These are phyloP conservation scores for Plasmodium adleri DNA, from an alignment of 169 alveolate genomes.

Conservation along the genomic window DNA sequence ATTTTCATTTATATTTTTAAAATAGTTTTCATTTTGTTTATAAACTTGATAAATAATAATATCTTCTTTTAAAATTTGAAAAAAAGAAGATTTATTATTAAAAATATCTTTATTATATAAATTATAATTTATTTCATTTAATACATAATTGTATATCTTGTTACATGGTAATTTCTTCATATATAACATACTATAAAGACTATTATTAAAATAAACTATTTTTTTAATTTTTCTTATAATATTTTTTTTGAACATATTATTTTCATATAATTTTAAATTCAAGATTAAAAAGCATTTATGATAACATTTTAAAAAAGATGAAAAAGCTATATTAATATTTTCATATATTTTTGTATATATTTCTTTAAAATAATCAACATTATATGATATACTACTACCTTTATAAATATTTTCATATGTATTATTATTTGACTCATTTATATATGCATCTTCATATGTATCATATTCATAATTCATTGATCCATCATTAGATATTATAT, in stretches of 20 bases:
- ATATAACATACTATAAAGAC: constrained; percentile 53
- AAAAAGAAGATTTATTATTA: constrained; percentile 38
- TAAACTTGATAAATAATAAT: constrained; percentile 13
- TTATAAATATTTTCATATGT: neutral
- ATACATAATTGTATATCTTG: constrained; percentile 32
- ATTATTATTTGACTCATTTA: neutral
- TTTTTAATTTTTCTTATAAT: constrained; percentile 12
- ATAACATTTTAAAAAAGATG: constrained; percentile 67
- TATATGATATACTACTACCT: neutral
- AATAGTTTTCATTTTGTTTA: neutral
- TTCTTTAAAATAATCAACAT: constrained; percentile 18
- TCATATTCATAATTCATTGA: neutral
- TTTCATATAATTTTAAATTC: constrained; percentile 28
- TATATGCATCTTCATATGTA: neutral
- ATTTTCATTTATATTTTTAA: neutral
- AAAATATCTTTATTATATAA: constrained; percentile 40
- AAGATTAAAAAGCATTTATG: constrained; percentile 36
- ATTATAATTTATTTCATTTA: constrained; percentile 48
- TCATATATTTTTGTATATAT: constrained; percentile 24
- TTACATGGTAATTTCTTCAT: constrained; percentile 53
- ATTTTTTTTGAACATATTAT: constrained; percentile 11
- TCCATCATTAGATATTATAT: too few species aligned
- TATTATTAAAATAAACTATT: constrained; percentile 19
- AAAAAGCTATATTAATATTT: constrained; percentile 39
- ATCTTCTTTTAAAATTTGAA: constrained; percentile 53